Conservation (phyloP, 768 basidiomycete species). For the Leccinum arenicola region DNA sequence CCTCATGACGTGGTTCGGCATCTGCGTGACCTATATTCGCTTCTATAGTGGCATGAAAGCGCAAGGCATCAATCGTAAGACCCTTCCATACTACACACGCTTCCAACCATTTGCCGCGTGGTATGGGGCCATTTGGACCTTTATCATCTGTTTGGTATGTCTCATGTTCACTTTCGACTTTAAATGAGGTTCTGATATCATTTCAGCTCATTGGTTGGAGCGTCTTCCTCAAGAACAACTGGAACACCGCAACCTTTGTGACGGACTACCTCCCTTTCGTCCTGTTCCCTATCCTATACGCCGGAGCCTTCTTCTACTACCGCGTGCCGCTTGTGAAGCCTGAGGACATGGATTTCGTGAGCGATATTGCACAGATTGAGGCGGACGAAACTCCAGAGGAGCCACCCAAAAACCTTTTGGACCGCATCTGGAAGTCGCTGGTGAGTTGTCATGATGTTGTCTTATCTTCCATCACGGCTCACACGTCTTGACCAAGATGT, state of each 20-base stretch:
- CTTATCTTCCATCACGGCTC: background rate
- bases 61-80: slow-evolving; percentile 72
- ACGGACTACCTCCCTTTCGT: slow-evolving; percentile 76
- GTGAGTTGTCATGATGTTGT: slow-evolving; percentile 40
- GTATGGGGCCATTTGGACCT: slow-evolving; percentile 34
- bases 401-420: slow-evolving; percentile 62
- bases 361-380: slow-evolving; percentile 66
- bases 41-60: slow-evolving; percentile 81
- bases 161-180: background rate
- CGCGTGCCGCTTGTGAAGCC: slow-evolving; percentile 28
- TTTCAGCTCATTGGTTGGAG: slow-evolving; percentile 46
- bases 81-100: slow-evolving; percentile 65
- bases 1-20: slow-evolving; percentile 82
- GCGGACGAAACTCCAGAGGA: slow-evolving; percentile 69
- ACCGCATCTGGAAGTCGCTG: slow-evolving; percentile 78
- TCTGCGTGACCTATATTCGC: slow-evolving; percentile 72
- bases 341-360: slow-evolving; percentile 82
- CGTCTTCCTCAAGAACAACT: slow-evolving; percentile 52
- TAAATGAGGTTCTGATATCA: slow-evolving; percentile 28
- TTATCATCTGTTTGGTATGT: slow-evolving; percentile 62
- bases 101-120: slow-evolving; percentile 77
- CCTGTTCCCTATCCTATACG: slow-evolving; percentile 74
- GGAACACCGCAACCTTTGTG: slow-evolving; percentile 65
- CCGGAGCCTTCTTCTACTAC: slow-evolving; percentile 49
- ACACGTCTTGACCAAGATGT: slow-evolving; percentile 20